Evolutionary conservation across 2,329 filamentous ascomycete species (phyloP), one percentile per base, ranked within the genome.

Genomic region (Stachybotrys echinatus): DNA sequence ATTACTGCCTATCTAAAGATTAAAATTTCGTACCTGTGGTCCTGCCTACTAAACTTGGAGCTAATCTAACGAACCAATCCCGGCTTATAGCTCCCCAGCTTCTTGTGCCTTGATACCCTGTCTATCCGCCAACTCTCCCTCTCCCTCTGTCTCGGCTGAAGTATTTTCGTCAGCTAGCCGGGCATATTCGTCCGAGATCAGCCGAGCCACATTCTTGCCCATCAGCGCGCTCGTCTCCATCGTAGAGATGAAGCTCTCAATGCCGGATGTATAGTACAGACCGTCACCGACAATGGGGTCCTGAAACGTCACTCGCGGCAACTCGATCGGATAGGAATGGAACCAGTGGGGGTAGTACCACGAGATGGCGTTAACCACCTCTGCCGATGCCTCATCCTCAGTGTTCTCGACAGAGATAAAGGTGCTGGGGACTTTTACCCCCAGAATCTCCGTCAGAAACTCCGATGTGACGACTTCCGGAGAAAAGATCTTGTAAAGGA

Each of bases 191-290:
- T 92, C 81, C 1, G 84, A 75, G 43, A 92, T 74, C 48, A 94
- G 70, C 54, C 76, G 77, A 8, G 89, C 89, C 19, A 94, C 84
- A 62, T 94, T 94, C 79, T 81, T 89, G 1, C 94, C 94, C 83
- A 94, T 94, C 57, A 97, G 69, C 1, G 89, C 88, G 65, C 85
- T 96, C 6, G 94, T 96, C 74, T 99, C 94, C 94, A 99, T 97
- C 0, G 91, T 96, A 10, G 88, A 94, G 58, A 97, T 95, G 65
- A 99, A 96, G 58, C 87, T 87, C 70, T 97, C 92, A 42, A 97
- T 95, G 3, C 82, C 84, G 12, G 81, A 83, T 0, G 84, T 87
- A 63, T 87, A 87, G 67, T 84, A 94, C 14, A 92, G 61, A 0
- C 82, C 81, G 6, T 78, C 68, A 5, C 81, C 84, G 3, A 96